These are phyloP conservation scores for Kwoniella shivajii DNA, from an alignment of 1,284 basidiomycete genomes.

Conservation along the genomic window DNA sequence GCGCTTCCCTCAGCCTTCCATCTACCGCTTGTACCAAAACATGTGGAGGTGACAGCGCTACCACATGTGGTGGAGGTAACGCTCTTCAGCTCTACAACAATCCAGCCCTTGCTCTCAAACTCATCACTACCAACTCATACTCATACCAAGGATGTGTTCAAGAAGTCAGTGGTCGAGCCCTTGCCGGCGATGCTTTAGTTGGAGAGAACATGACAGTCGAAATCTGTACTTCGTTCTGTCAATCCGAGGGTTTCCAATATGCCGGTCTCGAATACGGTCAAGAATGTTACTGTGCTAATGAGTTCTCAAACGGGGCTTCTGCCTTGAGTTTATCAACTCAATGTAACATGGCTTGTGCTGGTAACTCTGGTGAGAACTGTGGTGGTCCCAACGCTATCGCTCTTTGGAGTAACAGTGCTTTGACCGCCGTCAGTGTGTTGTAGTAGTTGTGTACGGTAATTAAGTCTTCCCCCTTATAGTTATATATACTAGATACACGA, in stretches of 20 bases:
- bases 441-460: too few relatives aligned
- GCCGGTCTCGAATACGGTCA: slow-evolving; percentile 30
- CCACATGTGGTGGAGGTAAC: slow-evolving; percentile 13
- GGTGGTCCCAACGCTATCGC: slow-evolving; percentile 29
- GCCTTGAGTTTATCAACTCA: slow-evolving; percentile 13
- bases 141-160: slow-evolving; percentile 16
- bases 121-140: slow-evolving; percentile 9
- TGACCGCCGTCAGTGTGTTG: too few relatives aligned
- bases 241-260: slow-evolving; percentile 27
- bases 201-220: slow-evolving; percentile 19
- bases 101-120: slow-evolving; percentile 11
- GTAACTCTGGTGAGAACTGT: slow-evolving; percentile 16
- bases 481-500: too few relatives aligned
- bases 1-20: slow-evolving; percentile 9
- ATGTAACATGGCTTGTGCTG: slow-evolving; percentile 28
- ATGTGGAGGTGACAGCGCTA: slow-evolving; percentile 7
- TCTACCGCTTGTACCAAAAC: slow-evolving; percentile 11
- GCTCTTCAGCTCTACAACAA: slow-evolving; percentile 21
- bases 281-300: slow-evolving; percentile 24
- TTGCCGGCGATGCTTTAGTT: slow-evolving; percentile 6
- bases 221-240: slow-evolving; percentile 19
- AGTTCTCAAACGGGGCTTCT: slow-evolving; percentile 20
- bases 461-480: too few relatives aligned
- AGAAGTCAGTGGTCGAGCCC: slow-evolving; percentile 20
- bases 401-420: too few relatives aligned